Evolutionary conservation across 768 basidiomycete species (phyloP).

Genomic region (Amanita inopinata): DNA sequence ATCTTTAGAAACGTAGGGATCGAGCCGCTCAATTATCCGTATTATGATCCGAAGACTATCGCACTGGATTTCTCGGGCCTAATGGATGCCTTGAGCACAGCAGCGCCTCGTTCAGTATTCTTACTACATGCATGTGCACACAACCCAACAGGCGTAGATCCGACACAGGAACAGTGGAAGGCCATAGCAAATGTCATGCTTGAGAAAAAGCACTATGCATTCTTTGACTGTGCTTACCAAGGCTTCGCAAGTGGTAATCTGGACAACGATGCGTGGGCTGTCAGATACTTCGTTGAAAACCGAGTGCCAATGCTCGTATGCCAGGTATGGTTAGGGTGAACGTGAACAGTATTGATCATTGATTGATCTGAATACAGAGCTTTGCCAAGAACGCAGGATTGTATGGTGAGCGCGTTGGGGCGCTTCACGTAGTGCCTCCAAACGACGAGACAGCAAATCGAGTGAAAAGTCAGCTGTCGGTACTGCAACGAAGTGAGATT

Average conservation of each 20-base stretch:
- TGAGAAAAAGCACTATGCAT: conserved; percentile 71
- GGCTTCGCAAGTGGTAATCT: conserved; percentile 93
- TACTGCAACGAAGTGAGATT: conserved; percentile 89
- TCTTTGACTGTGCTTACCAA: conserved; percentile 96
- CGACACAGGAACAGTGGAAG: conserved; percentile 81
- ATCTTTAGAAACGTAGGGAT: conserved; percentile 90
- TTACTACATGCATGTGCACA: conserved; percentile 92
- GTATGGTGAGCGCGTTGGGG: conserved; percentile 91
- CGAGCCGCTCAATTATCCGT: conserved; percentile 80
- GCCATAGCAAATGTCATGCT: conserved; percentile 64
- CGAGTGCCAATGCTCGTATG: conserved; percentile 77
- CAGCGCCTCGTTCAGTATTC: conserved; percentile 74
- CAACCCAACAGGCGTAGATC: conserved; percentile 96
- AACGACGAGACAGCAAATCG: conserved; percentile 56
- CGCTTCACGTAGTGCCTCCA: conserved; percentile 74
- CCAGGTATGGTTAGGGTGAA: conserved; percentile 44
- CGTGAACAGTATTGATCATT: background rate
- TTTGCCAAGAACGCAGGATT: conserved; percentile 97
- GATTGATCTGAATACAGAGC: conserved; percentile 39
- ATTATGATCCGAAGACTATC: conserved; percentile 87
- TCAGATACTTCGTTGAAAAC: conserved; percentile 74
- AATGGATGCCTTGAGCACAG: conserved; percentile 45
- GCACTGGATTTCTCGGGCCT: conserved; percentile 75
- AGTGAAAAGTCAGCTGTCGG: conserved; percentile 83
- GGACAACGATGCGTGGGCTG: conserved; percentile 86